Evolutionary conservation across 2,329 filamentous ascomycete species (phyloP), one percentile per base, ranked within the genome.

Genomic region (Chaetomium strumarium): DNA sequence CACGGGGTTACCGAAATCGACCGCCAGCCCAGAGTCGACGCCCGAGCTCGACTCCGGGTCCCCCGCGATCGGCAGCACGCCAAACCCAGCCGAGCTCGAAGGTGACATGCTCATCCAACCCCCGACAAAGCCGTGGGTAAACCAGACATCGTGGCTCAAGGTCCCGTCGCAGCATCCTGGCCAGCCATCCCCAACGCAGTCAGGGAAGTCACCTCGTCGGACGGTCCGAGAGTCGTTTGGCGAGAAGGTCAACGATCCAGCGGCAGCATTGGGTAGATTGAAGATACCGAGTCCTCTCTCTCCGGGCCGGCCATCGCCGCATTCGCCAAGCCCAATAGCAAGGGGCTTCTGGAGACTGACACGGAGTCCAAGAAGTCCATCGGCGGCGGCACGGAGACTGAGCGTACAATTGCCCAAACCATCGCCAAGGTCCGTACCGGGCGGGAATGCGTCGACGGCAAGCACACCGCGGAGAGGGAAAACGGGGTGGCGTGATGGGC

Each of bases 21-120:
- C 46, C 4, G 19, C 17, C 12, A 43, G 31, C 31, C 46, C 46
- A 2, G 29, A 24, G 4, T 24, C 24, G 24, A 24, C 48, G 12
- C 56, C 58, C 3, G 58, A 60, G 45, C 53, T 60, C 36, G 55
- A 55, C 6, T 46, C 50, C 14, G 46, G 39, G 12, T 14, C 49
- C 2, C 52, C 58, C 3, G 51, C 46, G 11, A 49, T 58, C 10
- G 61, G 61, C 29, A 63, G 52, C 55, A 51, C 52, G 1, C 48
- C 54, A 2, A 63, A 63, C 36, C 61, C 61, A 17, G 61, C 61
- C 11, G 61, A 63, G 53, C 61, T 63, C 14, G 57, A 58, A 37
- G 61, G 56, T 30, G 53, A 57, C 19, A 2, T 44, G 12, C 16
- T 41, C 16, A 10, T 47, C 12, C 34, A 44, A 1, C 19, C 31